phyloP scores from a whole-genome alignment of 2,329 filamentous ascomycete species.

The Fusarium begoniae region DNA sequence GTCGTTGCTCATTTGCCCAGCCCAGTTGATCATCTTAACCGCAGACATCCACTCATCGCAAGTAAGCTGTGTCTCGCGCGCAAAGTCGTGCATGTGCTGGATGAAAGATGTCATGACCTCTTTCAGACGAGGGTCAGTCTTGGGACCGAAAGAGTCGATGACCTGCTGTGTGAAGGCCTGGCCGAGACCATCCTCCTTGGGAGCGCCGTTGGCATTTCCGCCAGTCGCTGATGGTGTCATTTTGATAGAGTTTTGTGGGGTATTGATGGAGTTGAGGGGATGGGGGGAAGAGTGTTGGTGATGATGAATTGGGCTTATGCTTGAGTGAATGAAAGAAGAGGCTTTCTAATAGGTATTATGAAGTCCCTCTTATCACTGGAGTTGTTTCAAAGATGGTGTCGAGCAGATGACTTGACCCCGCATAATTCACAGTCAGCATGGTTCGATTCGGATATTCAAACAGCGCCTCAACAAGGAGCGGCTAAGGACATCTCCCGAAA shows the following conservation, averaged over 20 bases:
- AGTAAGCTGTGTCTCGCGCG: conserved; percentile 80
- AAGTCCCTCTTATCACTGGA: conserved; percentile 7
- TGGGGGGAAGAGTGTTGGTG: neutral
- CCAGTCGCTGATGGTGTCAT: conserved; percentile 47
- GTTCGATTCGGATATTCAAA: conserved; percentile 21
- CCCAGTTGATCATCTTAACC: conserved; percentile 65
- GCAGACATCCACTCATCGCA: conserved; percentile 82
- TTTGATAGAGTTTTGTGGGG: conserved; percentile 34
- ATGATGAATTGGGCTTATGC: neutral
- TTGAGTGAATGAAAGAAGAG: neutral
- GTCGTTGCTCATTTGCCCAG: conserved; percentile 74
- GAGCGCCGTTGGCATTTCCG: conserved; percentile 51
- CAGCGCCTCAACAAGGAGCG: conserved; percentile 6
- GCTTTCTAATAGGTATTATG: neutral
- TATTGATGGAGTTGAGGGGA: neutral
- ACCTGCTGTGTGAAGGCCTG: conserved; percentile 75
- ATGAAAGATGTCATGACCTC: conserved; percentile 75
- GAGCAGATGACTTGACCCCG: conserved; percentile 24
- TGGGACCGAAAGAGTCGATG: conserved; percentile 77
- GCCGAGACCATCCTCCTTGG: conserved; percentile 43
- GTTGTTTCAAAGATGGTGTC: conserved; percentile 1
- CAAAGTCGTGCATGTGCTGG: conserved; percentile 82
- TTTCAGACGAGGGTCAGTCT: conserved; percentile 73
- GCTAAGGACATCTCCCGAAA: conserved; percentile 20
- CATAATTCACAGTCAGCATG: conserved; percentile 23